phyloP scores from a whole-genome alignment of 2,329 filamentous ascomycete genomes.

The Neocatenulostroma microsporum region DNA sequence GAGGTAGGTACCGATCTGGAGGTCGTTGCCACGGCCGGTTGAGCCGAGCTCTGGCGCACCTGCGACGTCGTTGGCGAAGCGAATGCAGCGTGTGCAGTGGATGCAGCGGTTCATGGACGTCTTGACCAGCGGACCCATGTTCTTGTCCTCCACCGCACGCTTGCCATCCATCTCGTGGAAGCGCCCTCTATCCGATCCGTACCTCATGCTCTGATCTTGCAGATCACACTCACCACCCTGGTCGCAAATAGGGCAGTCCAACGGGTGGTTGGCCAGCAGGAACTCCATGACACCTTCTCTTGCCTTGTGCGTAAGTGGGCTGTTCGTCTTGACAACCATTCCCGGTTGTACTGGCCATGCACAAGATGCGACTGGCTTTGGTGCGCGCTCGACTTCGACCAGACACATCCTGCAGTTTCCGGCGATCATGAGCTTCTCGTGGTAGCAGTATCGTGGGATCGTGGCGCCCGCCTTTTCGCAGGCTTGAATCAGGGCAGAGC shows the following conservation, averaged over 20 bases:
- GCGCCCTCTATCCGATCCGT: slow-evolving; percentile 87
- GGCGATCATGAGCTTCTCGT: slow-evolving; percentile 99
- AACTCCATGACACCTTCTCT: slow-evolving; percentile 99
- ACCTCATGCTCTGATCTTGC: slow-evolving; percentile 98
- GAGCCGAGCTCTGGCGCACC: slow-evolving; percentile 93
- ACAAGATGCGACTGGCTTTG: slow-evolving; percentile 96
- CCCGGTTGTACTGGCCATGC: slow-evolving; percentile 98
- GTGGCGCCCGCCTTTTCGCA: slow-evolving; percentile 95
- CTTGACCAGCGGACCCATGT: slow-evolving; percentile 96
- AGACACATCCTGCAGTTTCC: slow-evolving; percentile 99
- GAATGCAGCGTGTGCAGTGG: slow-evolving; percentile 95
- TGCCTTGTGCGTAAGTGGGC: slow-evolving; percentile 91
- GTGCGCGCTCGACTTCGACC: slow-evolving; percentile 92
- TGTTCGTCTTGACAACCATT: slow-evolving; percentile 99
- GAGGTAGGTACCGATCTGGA: slow-evolving; percentile 97
- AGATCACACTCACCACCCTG: slow-evolving; percentile 98
- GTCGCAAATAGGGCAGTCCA: slow-evolving; percentile 96
- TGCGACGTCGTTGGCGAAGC: slow-evolving; percentile 95
- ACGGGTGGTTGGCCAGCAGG: slow-evolving; percentile 86
- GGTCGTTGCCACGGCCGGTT: slow-evolving; percentile 87
- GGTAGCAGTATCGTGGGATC: slow-evolving; percentile 96
- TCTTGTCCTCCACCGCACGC: slow-evolving; percentile 98
- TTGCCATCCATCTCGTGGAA: slow-evolving; percentile 96
- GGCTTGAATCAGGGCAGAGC: slow-evolving; percentile 94
- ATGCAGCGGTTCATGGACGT: slow-evolving; percentile 99